Base-by-base conservation (phyloP, 2,329 filamentous ascomycete species). In the Xylariaceae sp. region DNA sequence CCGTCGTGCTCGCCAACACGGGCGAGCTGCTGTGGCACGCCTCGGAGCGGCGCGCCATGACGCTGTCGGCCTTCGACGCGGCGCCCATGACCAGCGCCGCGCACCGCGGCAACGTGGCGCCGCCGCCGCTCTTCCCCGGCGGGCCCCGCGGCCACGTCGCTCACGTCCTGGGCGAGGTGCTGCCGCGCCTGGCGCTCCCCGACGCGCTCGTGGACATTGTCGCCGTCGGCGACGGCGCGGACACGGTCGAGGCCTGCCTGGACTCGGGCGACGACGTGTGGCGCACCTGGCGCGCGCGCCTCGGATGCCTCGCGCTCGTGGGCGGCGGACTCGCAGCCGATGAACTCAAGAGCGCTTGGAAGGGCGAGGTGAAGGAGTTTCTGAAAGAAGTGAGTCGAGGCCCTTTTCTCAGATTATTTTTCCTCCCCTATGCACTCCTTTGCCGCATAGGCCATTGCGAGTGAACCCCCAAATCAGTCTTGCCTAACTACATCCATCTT, bases 1-100 rank as follows among this genome's bases (percentile, higher is more conserved):
- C 73, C 3, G 61, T 95, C 36, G 61, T 95, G 18, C 63, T 94
- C 17, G 75, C 86, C 29, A 95, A 94, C 53, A 67, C 77, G 4
- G 86, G 85, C 4, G 79, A 93, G 59, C 63, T 84, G 13, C 65
- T 80, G 48, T 95, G 86, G 79, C 85, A 83, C 55, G 75, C 83
- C 25, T 69, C 73, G 32, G 69, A 69, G 1, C 60, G 68, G 32
- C 69, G 72, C 31, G 67, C 77, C 0, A 64, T 94, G 40, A 83
- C 75, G 1, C 54, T 68, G 1, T 51, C 53, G 0, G 70, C 68
- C 3, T 83, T 80, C 66, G 52, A 64, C 6, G 67, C 65, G 2
- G 59, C 81, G 28, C 78, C 80, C 1, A 70, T 80, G 46, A 64
- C 68, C 36, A 83, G 75, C 30, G 69, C 77, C 3, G 77, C 80